Evolutionary conservation across 306 rosid species (phyloP), one percentile per base, ranked within the genome.

Genomic region (Glycine tomentella): DNA sequence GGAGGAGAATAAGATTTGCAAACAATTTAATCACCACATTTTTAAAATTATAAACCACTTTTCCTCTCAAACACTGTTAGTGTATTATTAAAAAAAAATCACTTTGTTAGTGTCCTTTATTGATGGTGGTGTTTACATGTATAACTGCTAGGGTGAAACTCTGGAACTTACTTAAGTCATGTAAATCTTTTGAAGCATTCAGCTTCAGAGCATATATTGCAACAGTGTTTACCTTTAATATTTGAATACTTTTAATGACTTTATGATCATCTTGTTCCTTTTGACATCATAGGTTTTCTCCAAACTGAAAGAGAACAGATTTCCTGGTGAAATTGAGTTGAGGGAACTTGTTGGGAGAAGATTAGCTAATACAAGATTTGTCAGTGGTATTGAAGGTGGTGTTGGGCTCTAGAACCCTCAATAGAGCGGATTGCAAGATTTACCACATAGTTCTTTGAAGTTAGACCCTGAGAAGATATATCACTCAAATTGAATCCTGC

Each of bases 291-390:
- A 95, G 99, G 86, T 95, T 75, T 95, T 91, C 88, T 92, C 94
- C 8, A 92, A 91, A 88, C 87, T 90, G 70, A 87, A 79, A 79
- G 94, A 86, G 83, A 88, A 89, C 40, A 88, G 97, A 76, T 95
- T 95, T 85, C 97, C 97, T 4, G 82, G 92, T 6, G 94, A 86
- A 85, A 86, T 90, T 75, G 98, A 95, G 89, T 72, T 95, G 84
- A 91, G 70, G 62, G 88, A 78, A 46, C 87, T 82, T 65, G 65
- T 85, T 34, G 85, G 79, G 25, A 77, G 69, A 83, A 90, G 87
- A 81, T 78, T 92, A 36, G 68, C 38, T 12, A 74, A 56, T 70
- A 44, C 74, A 15, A 75, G 86, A 82, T 66, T 57, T n/a, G 64
- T 20, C 53, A 79, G 82, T 34, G 75, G 52, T 12, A 4, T 64